Base-by-base conservation (phyloP, 768 basidiomycete species). In the Russula foetens region DNA sequence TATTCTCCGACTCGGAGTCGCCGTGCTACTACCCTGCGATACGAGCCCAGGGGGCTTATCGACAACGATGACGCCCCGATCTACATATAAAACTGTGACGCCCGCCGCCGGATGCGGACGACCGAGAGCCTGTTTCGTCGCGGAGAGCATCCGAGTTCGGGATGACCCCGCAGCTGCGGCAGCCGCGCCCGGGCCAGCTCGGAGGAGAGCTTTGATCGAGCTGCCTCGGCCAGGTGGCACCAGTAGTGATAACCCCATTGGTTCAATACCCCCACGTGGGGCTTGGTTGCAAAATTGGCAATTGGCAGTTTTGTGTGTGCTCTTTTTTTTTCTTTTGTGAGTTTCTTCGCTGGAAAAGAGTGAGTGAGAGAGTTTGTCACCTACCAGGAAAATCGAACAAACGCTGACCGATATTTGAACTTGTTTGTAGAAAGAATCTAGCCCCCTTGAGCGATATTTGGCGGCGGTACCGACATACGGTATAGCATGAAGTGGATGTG, bases 21-120 rank as follows among this genome's bases (percentile, higher is more conserved):
- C 38, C 9, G 38, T 7, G 14, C 12, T 38, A 38, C 38, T 45
- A 24, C 50, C 60, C 51, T 65, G 64, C 23, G 58, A 53, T 8
- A 59, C 62, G 49, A 65, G 59, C 35, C 63, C 63, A 11, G 65
- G 59, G 15, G 65, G 63, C 52, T 66, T 66, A 63, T 64, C 64
- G 38, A 66, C 29, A 44, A 55, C 63, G 43, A 66, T 64, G 28
- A 66, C 47, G n/a, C 55, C 52, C 17, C 63, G 63, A 52, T 66
- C 65, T 17, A 60, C 24, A 39, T 66, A 66, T 21, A 66, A 29
- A 12, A n/a, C n/a, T n/a, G n/a, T n/a, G n/a, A 53, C 57, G 53
- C 9, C 35, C 19, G 19, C n/a, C n/a, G n/a, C n/a, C n/a, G 15
- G 14, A 11, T 2, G 35, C 21, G 6, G 57, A 33, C 39, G n/a